Evolutionary conservation across 306 rosid genomes (phyloP), one percentile per base, ranked within the genome.

Genomic region (Pterocarpus macrocarpus): DNA sequence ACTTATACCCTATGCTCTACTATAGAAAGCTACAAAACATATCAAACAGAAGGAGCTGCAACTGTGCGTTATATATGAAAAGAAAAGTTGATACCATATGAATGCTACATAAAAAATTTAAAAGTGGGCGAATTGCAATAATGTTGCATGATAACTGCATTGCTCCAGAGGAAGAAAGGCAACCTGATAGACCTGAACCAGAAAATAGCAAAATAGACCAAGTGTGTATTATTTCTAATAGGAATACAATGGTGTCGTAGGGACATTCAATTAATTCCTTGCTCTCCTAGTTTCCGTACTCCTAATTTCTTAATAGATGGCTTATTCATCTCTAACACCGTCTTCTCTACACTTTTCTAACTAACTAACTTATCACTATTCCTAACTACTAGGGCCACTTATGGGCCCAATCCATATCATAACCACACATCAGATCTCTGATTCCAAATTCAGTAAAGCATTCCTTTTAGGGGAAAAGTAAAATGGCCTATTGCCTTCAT

Each of bases 401-500:
- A 11, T 43, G 10, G 53, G 15, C 53, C 3, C 9, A 47, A 47
- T 9, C 15, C 53, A 2, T 47, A 47, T 47, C 53, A 47, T 43
- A 50, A 35, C 64, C 52, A 70, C 57, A 61, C 12, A 80, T 32
- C 53, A 59, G 57, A 69, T 43, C 80, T 69, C 64, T 45, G 64
- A 22, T 63, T 38, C 62, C 71, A 79, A 61, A 43, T 43, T 75
- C 34, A 55, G 59, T 70, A 35, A 84, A 41, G 17, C 81, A 68
- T 84, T 82, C 89, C 28, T 22, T 22, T 22, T 22, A 65, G 95
- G 94, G 43, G 86, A 90, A 83, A 94, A 91, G 88, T 84, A 80
- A 68, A 80, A 85, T 28, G 92, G 84, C 67, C 79, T 65, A 50
- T 86, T 77, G 47, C 84, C 87, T 82, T 91, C 91, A 56, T 85